Evolutionary conservation across 441 rosid species (phyloP).

Genomic region (Breynia disticha): DNA sequence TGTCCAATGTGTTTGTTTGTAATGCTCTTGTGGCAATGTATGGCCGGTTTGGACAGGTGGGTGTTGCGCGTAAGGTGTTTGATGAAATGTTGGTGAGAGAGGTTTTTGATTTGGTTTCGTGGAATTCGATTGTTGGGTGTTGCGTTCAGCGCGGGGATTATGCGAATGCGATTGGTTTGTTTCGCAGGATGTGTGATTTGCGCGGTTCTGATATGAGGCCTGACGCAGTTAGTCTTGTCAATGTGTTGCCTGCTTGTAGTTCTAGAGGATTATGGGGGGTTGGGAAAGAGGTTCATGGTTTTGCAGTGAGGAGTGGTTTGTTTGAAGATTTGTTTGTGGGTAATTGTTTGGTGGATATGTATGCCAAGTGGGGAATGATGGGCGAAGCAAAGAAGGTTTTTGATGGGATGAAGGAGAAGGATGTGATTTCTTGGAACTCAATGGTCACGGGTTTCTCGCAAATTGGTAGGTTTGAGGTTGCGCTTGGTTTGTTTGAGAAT

Average conservation of each 20-base stretch:
- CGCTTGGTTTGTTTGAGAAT: constrained; percentile 44
- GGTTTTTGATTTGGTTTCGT: constrained; percentile 58
- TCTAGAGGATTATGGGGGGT: constrained; percentile 28
- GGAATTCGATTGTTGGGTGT: constrained; percentile 70
- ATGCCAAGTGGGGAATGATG: constrained; percentile 74
- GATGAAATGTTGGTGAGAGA: constrained; percentile 45
- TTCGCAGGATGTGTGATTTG: constrained; percentile 33
- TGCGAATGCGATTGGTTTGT: constrained; percentile 35
- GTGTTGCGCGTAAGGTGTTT: constrained; percentile 52
- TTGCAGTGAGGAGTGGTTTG: constrained; percentile 39
- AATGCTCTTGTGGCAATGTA: constrained; percentile 67
- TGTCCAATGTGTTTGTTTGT: constrained; percentile 56
- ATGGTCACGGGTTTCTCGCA: constrained; percentile 81
- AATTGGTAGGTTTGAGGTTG: constrained; percentile 55
- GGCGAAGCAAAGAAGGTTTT: constrained; percentile 53
- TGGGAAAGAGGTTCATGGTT: constrained; percentile 59
- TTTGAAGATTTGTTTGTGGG: constrained; percentile 57
- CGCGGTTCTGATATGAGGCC: constrained; percentile 26
- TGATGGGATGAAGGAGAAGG: constrained; percentile 42
- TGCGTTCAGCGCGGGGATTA: constrained; percentile 43
- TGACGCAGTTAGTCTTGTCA: constrained; percentile 63
- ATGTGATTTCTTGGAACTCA: constrained; percentile 90
- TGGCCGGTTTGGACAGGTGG: constrained; percentile 42
- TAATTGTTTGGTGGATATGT: constrained; percentile 74
- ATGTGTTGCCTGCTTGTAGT: constrained; percentile 64